These are phyloP conservation scores for Flueggea neowawraea DNA, from an alignment of 441 rosid genomes.

Conservation along the genomic window DNA sequence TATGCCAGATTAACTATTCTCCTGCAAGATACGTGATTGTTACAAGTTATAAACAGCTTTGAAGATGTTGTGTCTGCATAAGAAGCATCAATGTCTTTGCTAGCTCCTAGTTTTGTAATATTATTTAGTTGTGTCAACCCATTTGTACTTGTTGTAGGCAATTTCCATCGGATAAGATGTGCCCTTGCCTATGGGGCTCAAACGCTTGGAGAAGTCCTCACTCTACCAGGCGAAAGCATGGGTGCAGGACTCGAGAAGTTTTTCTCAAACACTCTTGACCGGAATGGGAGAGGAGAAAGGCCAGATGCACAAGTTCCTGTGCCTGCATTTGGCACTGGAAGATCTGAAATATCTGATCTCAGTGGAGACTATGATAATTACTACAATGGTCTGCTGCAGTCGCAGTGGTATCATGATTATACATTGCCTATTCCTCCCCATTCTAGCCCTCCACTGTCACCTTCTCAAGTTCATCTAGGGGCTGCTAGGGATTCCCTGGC, in stretches of 20 bases:
- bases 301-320: conserved; percentile 67
- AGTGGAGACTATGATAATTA: conserved; percentile 53
- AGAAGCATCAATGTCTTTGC: neutral
- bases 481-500: conserved; percentile 29
- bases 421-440: conserved; percentile 29
- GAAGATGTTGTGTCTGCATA: neutral
- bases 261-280: conserved; percentile 60
- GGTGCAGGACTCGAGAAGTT: conserved; percentile 63
- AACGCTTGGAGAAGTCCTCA: conserved; percentile 56
- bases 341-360: conserved; percentile 58
- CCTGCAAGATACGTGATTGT: too few species aligned
- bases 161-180: conserved; percentile 57
- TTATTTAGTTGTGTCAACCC: conserved; percentile 5
- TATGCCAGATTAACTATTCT: neutral
- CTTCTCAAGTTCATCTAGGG: conserved; percentile 33
- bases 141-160: conserved; percentile 42
- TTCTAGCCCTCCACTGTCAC: conserved; percentile 23
- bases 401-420: conserved; percentile 53
- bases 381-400: conserved; percentile 39
- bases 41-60: too few species aligned
- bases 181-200: conserved; percentile 64
- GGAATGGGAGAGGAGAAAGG: conserved; percentile 89
- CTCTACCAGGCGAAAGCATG: conserved; percentile 55
- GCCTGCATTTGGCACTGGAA: conserved; percentile 81
- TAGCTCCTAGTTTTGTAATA: neutral